A percentile compares a stretch with the other conserved stretches of the same genome.
These are phyloP conservation scores for Claviceps paspali DNA, from an alignment of 2,329 filamentous ascomycete species.

Conservation along the genomic window DNA sequence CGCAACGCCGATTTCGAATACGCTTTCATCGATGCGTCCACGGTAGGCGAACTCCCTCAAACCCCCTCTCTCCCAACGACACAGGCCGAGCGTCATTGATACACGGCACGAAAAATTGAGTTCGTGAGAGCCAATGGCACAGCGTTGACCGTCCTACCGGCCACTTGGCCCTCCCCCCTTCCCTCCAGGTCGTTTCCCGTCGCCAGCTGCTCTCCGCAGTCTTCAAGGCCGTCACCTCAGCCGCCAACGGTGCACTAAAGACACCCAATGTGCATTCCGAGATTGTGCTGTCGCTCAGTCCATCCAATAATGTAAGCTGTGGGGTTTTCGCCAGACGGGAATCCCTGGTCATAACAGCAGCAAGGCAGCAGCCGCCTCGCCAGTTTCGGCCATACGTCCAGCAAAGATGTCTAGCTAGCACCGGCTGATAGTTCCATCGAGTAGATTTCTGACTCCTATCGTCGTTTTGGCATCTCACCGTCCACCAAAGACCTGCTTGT, in stretches of 20 bases:
- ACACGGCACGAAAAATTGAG: too few relatives aligned
- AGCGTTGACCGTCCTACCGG: too few relatives aligned
- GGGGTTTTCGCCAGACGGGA: not conserved
- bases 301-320: slow-evolving; percentile 59
- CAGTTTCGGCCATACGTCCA: too few relatives aligned
- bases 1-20: slow-evolving; percentile 83
- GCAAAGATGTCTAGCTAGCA: too few relatives aligned
- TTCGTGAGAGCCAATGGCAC: too few relatives aligned
- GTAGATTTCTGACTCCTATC: slow-evolving; percentile 83
- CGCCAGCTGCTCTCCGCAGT: slow-evolving; percentile 60
- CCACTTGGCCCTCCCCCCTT: too few relatives aligned
- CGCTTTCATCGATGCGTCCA: slow-evolving; percentile 75
- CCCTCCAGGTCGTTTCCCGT: slow-evolving; percentile 54
- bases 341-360: too few relatives aligned
- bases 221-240: slow-evolving; percentile 60
- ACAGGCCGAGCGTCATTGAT: too few relatives aligned
- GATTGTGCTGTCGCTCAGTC: slow-evolving; percentile 64
- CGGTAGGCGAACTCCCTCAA: slow-evolving; percentile 35
- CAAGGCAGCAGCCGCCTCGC: too few relatives aligned
- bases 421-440: not conserved
- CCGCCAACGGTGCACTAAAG: slow-evolving; percentile 45
- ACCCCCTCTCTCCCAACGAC: too few relatives aligned
- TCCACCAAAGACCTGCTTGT: slow-evolving; percentile 58
- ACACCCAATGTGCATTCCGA: slow-evolving; percentile 83
- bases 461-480: slow-evolving; percentile 67